Conservation (phyloP, 1,284 basidiomycete genomes). For the Agroathelia rolfsii region DNA sequence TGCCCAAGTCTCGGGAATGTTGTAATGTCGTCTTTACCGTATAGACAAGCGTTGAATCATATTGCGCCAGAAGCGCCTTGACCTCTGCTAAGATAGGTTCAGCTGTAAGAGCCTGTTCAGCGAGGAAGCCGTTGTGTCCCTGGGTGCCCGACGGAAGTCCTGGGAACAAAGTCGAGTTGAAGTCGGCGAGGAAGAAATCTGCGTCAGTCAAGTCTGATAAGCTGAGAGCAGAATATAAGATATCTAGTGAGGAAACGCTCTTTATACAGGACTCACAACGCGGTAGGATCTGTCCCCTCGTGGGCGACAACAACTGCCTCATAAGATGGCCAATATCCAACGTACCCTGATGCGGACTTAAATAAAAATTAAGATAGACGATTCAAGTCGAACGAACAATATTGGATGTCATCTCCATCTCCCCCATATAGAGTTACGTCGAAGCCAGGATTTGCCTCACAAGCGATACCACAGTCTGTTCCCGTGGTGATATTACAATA, state of each 20-base stretch:
- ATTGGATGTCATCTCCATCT: slow-evolving; percentile 25
- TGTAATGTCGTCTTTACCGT: too few species aligned
- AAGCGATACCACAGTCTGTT: slow-evolving; percentile 14
- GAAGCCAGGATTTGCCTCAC: slow-evolving; percentile 26
- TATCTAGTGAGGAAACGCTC: background rate
- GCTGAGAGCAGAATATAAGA: slow-evolving; percentile 10
- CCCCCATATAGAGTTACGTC: slow-evolving; percentile 27
- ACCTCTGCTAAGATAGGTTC: slow-evolving; percentile 27
- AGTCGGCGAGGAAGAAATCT: slow-evolving; percentile 15
- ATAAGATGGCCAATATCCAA: slow-evolving; percentile 22
- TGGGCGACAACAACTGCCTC: slow-evolving; percentile 24
- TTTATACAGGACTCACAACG: slow-evolving; percentile 14
- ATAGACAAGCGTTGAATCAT: too few species aligned
- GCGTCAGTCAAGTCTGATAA: slow-evolving; percentile 23
- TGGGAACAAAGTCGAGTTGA: slow-evolving; percentile 26
- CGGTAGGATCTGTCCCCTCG: slow-evolving; percentile 23
- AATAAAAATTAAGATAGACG: slow-evolving; percentile 1
- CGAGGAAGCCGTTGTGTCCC: slow-evolving; percentile 26
- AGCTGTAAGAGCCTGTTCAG: slow-evolving; percentile 26
- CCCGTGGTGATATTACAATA: slow-evolving; percentile 30
- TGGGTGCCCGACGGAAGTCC: slow-evolving; percentile 18
- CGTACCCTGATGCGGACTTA: slow-evolving; percentile 19
- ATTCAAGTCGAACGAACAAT: slow-evolving; percentile 22
- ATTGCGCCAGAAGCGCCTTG: slow-evolving; percentile 22
- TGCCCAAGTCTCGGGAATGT: too few species aligned